A percentile compares a stretch with the other conserved stretches of the same genome.
These are phyloP conservation scores for Rhodotorula mucilaginosa DNA, from an alignment of 1,284 basidiomycete genomes.

Conservation along the genomic window DNA sequence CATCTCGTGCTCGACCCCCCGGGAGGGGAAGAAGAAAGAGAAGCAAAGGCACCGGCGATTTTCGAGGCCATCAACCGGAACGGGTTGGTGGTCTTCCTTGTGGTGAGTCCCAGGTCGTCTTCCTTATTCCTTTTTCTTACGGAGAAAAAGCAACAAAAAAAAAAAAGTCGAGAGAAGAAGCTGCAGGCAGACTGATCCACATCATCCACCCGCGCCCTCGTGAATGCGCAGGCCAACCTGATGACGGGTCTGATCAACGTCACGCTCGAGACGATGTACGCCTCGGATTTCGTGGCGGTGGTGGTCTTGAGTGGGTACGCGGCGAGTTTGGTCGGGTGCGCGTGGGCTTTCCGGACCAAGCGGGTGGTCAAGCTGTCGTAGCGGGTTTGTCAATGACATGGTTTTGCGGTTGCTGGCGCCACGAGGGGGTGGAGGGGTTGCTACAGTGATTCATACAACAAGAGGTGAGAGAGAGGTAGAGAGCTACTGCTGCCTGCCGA, in stretches of 20 bases:
- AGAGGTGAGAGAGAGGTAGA: too few species aligned
- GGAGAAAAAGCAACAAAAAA: too few species aligned
- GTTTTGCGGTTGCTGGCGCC: neutral
- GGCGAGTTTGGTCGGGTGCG: slow-evolving; percentile 59
- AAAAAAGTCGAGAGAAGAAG: neutral
- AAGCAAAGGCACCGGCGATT: slow-evolving; percentile 57
- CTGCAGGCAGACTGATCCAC: neutral
- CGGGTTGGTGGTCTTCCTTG: slow-evolving; percentile 72
- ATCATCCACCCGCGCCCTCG: too few species aligned
- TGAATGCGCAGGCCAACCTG: slow-evolving; percentile 69
- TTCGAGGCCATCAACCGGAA: slow-evolving; percentile 81
- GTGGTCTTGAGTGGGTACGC: slow-evolving; percentile 66
- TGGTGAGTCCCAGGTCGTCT: slow-evolving; percentile 54
- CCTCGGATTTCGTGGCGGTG: slow-evolving; percentile 60
- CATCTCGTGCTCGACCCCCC: slow-evolving; percentile 55
- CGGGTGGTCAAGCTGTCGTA: slow-evolving; percentile 28
- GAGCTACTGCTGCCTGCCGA: neutral
- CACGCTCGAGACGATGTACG: slow-evolving; percentile 77
- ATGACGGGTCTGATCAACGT: slow-evolving; percentile 83
- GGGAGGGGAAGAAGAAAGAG: too few species aligned
- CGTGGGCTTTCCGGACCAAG: slow-evolving; percentile 56
- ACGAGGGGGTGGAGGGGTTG: neutral
- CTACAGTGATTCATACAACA: too few species aligned
- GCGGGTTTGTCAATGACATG: neutral
- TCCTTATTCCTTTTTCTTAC: too few species aligned